Conservation (phyloP, 768 basidiomycete species). For the Russula vinacea region DNA sequence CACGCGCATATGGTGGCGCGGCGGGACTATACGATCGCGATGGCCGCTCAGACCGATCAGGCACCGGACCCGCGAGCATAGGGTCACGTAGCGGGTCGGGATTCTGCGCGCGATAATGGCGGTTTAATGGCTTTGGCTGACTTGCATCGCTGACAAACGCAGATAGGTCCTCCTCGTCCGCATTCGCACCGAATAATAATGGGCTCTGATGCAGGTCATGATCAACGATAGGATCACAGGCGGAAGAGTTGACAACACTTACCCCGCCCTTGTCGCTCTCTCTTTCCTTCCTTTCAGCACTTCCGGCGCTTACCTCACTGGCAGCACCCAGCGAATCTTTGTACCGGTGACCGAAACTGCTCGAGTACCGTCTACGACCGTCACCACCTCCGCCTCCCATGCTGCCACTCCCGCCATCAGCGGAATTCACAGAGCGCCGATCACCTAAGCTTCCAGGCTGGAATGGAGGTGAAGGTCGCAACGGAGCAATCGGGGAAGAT, state of each 20-base stretch:
- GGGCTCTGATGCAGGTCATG: constrained; percentile 35
- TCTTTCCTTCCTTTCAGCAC: constrained; percentile 34
- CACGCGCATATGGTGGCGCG: constrained; percentile 14
- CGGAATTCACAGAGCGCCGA: constrained; percentile 39
- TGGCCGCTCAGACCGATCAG: constrained; percentile 8
- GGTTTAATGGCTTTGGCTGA: constrained; percentile 55
- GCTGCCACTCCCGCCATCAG: constrained; percentile 29
- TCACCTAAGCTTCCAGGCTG: constrained; percentile 45
- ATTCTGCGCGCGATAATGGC: constrained; percentile 30
- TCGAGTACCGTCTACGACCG: constrained; percentile 64
- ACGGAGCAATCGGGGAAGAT: constrained; percentile 37
- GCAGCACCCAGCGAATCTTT: constrained; percentile 40
- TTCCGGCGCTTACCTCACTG: constrained; percentile 42
- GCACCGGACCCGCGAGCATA: constrained; percentile 4
- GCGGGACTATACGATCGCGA: constrained; percentile 20
- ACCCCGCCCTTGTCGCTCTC: constrained; percentile 31
- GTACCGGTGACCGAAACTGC: constrained; percentile 75
- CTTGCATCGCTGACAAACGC: constrained; percentile 77
- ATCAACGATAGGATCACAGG: constrained; percentile 13
- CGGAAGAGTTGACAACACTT: background rate
- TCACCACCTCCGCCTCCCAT: constrained; percentile 29
- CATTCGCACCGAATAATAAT: constrained; percentile 47
- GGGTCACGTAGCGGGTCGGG: constrained; percentile 27
- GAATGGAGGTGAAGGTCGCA: constrained; percentile 42
- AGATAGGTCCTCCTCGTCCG: constrained; percentile 76